phyloP scores from a whole-genome alignment of 2,329 filamentous ascomycete species.

The Sarocladium oryzae region DNA sequence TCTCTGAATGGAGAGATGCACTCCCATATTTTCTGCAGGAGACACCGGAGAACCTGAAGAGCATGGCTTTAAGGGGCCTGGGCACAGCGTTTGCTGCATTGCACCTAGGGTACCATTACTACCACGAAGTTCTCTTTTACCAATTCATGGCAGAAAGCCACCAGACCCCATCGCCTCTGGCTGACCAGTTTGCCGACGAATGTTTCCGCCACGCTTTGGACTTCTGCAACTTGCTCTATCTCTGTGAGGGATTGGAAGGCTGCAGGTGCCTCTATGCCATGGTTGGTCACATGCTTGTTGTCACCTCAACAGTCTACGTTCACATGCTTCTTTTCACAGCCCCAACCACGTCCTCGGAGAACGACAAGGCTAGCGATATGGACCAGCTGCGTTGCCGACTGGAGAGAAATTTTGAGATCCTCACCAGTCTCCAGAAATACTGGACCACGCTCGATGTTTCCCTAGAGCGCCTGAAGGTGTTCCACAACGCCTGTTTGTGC shows the following conservation, averaged over 20 bases:
- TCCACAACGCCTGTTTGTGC: slow-evolving; percentile 7
- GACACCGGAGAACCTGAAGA: slow-evolving; percentile 3
- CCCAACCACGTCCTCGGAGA: neutral
- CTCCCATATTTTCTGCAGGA: neutral
- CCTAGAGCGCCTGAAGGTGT: neutral
- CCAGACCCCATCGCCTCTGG: neutral
- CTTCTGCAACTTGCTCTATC: neutral
- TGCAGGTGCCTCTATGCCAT: slow-evolving; percentile 9
- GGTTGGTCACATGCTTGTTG: slow-evolving; percentile 9
- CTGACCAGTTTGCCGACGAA: neutral
- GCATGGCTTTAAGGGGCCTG: neutral
- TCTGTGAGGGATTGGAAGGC: too few species aligned
- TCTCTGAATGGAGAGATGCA: neutral
- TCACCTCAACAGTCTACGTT: slow-evolving; percentile 9
- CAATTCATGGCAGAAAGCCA: slow-evolving; percentile 9
- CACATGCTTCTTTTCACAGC: slow-evolving; percentile 9
- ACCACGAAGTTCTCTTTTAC: slow-evolving; percentile 10
- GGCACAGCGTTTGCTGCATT: slow-evolving; percentile 8
- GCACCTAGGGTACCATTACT: slow-evolving; percentile 10
- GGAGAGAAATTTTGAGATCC: slow-evolving; percentile 7
- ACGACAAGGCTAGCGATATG: neutral
- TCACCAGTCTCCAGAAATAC: slow-evolving; percentile 1
- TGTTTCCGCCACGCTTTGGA: slow-evolving; percentile 10
- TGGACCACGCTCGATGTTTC: slow-evolving; percentile 4
- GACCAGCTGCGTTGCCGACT: neutral